phyloP scores from a whole-genome alignment of 208 protist genomes.

The Novymonas esmeraldas region DNA sequence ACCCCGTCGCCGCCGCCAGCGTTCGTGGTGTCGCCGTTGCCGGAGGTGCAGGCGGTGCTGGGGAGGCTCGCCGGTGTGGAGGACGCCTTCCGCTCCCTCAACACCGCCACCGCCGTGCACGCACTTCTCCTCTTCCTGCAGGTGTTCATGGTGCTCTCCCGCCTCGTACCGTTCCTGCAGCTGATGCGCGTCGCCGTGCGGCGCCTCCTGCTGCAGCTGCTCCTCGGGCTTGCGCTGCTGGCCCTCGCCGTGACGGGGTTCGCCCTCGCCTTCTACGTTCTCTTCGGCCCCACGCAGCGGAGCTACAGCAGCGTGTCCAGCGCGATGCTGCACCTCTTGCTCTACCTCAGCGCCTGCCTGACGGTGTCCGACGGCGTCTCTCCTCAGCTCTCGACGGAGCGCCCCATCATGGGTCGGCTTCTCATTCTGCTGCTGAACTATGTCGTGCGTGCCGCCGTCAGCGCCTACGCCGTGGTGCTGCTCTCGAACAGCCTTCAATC shows the following conservation, averaged over 20 bases:
- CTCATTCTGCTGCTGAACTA: conserved; percentile 16
- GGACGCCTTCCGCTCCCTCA: conserved; percentile 2
- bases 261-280: conserved; percentile 19
- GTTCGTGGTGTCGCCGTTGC: neutral
- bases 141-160: neutral
- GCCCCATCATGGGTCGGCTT: neutral
- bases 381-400: neutral
- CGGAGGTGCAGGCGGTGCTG: neutral
- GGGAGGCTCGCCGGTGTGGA: neutral
- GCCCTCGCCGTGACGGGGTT: conserved; percentile 12
- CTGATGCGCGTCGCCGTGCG: conserved; percentile 8
- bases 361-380: conserved; percentile 1
- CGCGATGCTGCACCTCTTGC: conserved; percentile 1
- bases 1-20: neutral
- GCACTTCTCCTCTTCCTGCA: conserved; percentile 9
- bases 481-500: conserved; percentile 16
- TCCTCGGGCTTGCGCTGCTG: conserved; percentile 7
- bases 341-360: conserved; percentile 9
- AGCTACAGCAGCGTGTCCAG: conserved; percentile 5
- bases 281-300: conserved; percentile 24
- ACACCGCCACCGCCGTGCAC: neutral
- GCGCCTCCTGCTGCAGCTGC: conserved; percentile 4
- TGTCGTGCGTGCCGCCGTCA: neutral
- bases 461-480: conserved; percentile 5
- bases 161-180: conserved; percentile 9